Base-by-base conservation (phyloP, 805 yeast genomes). In the Yamadazyma nakazawae region DNA sequence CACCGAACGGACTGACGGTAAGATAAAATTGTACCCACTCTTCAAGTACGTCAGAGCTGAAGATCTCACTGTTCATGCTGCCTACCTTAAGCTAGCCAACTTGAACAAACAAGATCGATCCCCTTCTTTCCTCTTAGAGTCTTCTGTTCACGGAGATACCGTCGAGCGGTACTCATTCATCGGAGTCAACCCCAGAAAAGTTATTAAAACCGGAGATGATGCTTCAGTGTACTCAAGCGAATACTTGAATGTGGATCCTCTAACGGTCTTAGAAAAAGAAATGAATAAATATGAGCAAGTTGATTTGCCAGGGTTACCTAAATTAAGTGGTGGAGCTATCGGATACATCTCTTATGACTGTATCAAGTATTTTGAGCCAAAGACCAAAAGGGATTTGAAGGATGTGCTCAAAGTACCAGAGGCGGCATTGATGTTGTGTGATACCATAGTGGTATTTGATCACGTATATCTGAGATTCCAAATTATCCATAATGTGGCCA, bases 321-420 rank as follows among this genome's bases (percentile, higher is more conserved):
- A 78, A 52, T 70, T 90, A 48, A 84, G 91, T 56, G 99, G 99
- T 48, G 99, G 99, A 53, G 98, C 98, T 5, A 78, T 92, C 45
- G 99, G 99, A 1, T 94, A 90, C 62, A 82, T 94, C 37, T 88
- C 97, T 1, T 94, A 94, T 60, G 99, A 94, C 66, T 94, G 99
- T 72, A 86, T 94, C 60, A 87, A 89, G 63, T 94, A 94, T 67
- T 94, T 94, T 56, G 99, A 94, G 69, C 99, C 99, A 49, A 84
- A 77, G 56, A 92, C 98, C 1, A 78, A 76, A 50, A 79, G 88
- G 53, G 76, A 76, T 2, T 73, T 91, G 55, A 81, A 85, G 55
- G 98, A 94, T 64, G 83, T 84, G 1, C 70, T 94, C 56, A 67
- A 86, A 51, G 77, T 94, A 10, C 99, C 99, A 0, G 99, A 94